These are phyloP conservation scores for Monilinia polystroma DNA, from an alignment of 2,329 filamentous ascomycete species.

Conservation along the genomic window DNA sequence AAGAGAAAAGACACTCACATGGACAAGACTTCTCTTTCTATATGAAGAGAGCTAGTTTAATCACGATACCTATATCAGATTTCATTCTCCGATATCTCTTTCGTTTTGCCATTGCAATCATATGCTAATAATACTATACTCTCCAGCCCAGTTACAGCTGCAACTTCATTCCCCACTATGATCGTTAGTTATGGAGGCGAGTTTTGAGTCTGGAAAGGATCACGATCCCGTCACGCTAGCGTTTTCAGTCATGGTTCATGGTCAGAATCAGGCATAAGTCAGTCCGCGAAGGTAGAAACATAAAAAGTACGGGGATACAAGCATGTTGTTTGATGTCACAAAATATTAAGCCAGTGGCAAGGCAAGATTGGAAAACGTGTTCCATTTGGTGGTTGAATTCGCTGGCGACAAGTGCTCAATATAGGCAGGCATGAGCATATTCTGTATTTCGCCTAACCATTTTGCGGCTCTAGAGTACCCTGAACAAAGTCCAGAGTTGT, in stretches of 20 bases:
- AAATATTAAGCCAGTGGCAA: neutral
- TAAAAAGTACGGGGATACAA: constrained; percentile 1
- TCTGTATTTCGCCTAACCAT: constrained; percentile 5
- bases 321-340: constrained; percentile 14
- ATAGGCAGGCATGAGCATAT: neutral
- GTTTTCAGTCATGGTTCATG: constrained; percentile 33
- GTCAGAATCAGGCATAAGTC: constrained; percentile 26
- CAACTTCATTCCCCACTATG: constrained; percentile 24
- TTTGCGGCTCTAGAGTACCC: neutral
- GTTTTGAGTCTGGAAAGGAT: constrained; percentile 37
- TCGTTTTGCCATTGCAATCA: neutral
- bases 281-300: constrained; percentile 3
- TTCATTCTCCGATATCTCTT: neutral
- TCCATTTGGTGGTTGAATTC: neutral
- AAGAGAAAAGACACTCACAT: constrained; percentile 9
- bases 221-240: constrained; percentile 35
- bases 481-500: neutral
- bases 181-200: constrained; percentile 34
- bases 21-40: constrained; percentile 19
- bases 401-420: constrained; percentile 5
- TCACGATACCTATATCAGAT: constrained; percentile 3
- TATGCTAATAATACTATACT: neutral
- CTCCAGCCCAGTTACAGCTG: constrained; percentile 14
- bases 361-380: neutral
- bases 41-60: constrained; percentile 1